Evolutionary conservation across 129 eudicot genomes (phyloP), one percentile per base, ranked within the genome.

Genomic region (Scalesia atractyloides): DNA sequence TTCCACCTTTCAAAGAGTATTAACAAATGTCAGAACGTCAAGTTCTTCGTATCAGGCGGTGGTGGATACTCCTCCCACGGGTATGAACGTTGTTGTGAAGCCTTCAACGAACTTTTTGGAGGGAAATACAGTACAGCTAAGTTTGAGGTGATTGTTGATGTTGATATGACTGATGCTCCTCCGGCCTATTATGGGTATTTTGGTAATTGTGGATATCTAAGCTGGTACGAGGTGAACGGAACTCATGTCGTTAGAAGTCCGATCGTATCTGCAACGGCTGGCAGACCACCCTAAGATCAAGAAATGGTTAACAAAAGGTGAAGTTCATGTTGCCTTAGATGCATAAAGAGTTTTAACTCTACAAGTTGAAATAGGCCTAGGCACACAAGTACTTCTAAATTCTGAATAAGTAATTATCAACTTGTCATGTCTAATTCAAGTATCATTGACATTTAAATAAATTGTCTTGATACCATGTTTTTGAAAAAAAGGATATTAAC

Each of bases 171-270:
- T 6, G 15, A 68, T 46, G 74, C 64, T 43, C 82, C 84, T 24
- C 82, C 78, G 5, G 72, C 82, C 0, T 10, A 54, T 14, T 33
- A 50, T 51, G 86, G 82, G 43, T 85, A 84, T 77, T 56, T 56
- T 73, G 88, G 83, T 24, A 85, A 81, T 61, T 78, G 65, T 19
- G 86, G 84, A 14, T 79, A 81, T 61, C 9, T 85, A 16, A 75
- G 80, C 44, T 85, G 89, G 82, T 17, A 37, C 5, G 89, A 85
- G 72, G 75, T 75, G 14, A 79, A 79, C 5, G 86, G 84, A 22
- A 82, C 52, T 36, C 83, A 34, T 66, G 76, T 84, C 4, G 83
- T 84, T 26, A 74, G 73, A 65, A 84, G 88, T 53, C 85, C 83
- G 9, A 81, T 84, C 0, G 85, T 81, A 3, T 81, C 85, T 44